Evolutionary conservation across 768 basidiomycete genomes (phyloP).

Genomic region (Pholiota microspora): DNA sequence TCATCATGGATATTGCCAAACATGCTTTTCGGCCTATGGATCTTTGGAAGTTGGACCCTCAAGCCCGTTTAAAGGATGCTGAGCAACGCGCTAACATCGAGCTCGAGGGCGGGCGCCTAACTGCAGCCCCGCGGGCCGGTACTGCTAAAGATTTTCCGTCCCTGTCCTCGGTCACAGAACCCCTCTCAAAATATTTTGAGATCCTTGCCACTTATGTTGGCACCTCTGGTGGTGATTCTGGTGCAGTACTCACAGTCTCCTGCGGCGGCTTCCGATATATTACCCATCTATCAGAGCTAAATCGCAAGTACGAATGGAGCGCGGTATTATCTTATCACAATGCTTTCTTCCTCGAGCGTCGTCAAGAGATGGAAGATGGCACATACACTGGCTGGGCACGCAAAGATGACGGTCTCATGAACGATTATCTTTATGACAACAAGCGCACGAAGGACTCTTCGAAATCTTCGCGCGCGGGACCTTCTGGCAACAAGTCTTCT

Average conservation of each 20-base stretch:
- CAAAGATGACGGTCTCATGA: no score
- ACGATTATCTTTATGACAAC: no score
- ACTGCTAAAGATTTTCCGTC: conserved; percentile 6
- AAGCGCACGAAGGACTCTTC: no score
- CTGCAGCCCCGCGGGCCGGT: background rate
- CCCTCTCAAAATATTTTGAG: conserved; percentile 10
- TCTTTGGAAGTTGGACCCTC: conserved; percentile 7
- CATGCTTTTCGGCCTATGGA: conserved; percentile 3
- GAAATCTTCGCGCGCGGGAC: no score
- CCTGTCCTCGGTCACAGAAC: conserved; percentile 8
- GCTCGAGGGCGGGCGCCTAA: background rate
- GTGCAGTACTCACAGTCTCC: background rate
- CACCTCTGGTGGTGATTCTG: background rate
- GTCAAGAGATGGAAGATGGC: background rate
- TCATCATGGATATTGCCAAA: conserved; percentile 4
- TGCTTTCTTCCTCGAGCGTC: background rate
- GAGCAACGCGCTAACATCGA: background rate
- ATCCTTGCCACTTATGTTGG: conserved; percentile 4
- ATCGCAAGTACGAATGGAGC: conserved; percentile 3
- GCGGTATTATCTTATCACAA: conserved; percentile 1
- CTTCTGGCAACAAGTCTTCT: no score
- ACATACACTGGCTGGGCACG: background rate
- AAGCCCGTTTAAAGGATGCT: background rate
- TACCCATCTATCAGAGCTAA: conserved; percentile 3
- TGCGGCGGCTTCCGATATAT: background rate